phyloP scores from a whole-genome alignment of 2,329 filamentous ascomycete genomes.

The Verticillium zaregamsianum region DNA sequence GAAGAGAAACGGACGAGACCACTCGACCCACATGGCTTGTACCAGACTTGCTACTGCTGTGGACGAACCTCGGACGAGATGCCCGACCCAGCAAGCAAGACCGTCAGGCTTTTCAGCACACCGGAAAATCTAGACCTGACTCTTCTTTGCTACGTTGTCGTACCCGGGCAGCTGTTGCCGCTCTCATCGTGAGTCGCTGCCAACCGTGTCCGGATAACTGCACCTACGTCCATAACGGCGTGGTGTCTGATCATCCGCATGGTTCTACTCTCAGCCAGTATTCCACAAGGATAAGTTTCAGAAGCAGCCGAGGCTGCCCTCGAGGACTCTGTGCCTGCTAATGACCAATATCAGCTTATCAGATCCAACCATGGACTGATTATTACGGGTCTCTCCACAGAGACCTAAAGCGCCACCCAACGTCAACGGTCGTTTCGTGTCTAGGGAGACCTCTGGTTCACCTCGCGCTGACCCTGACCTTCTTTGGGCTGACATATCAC shows the following conservation, averaged over 20 bases:
- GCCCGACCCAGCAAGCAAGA: neutral
- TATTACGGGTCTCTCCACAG: neutral
- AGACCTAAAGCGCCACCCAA: neutral
- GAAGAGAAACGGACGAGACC: neutral
- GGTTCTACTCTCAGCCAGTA: neutral
- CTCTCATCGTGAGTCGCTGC: neutral
- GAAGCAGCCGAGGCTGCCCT: neutral
- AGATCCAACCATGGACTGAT: neutral
- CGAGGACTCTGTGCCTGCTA: neutral
- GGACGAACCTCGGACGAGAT: neutral
- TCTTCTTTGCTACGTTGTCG: neutral
- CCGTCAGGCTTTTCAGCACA: neutral
- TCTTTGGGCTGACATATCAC: too few relatives aligned
- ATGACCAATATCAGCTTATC: neutral
- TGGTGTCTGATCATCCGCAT: neutral
- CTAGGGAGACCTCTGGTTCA: neutral
- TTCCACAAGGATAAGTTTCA: neutral
- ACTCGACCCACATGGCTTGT: neutral
- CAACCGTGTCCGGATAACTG: neutral
- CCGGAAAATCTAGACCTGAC: neutral
- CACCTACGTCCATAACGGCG: neutral
- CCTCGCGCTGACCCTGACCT: neutral
- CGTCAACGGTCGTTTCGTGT: neutral
- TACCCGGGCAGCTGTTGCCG: neutral
- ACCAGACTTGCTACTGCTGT: conserved; percentile 1